These are phyloP conservation scores for Helichrysum umbraculigerum DNA, from an alignment of 129 eudicot species.

Conservation along the genomic window DNA sequence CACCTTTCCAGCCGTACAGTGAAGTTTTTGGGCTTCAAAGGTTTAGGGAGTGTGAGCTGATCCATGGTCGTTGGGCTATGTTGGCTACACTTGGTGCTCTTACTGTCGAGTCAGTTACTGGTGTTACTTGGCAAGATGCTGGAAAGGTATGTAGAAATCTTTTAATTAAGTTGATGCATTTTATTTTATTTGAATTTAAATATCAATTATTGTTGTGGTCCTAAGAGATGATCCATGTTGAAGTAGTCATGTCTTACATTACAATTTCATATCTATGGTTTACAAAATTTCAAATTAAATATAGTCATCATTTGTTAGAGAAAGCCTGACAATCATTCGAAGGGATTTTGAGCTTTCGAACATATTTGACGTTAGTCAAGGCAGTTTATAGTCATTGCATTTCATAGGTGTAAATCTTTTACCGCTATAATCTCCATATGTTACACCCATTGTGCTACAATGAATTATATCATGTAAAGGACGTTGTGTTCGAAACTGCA, in stretches of 20 bases:
- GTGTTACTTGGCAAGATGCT: constrained; percentile 99
- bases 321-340: too few relatives aligned
- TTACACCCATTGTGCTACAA: not conserved
- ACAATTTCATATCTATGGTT: too few relatives aligned
- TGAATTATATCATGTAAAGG: not conserved
- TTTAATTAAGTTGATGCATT: not conserved
- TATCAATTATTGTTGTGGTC: not conserved
- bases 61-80: constrained; percentile 99
- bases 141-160: constrained; percentile 60
- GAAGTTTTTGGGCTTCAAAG: constrained; percentile 95
- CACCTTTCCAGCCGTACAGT: constrained; percentile 87
- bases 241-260: not conserved
- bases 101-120: constrained; percentile 90
- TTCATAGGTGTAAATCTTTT: not conserved
- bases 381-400: not conserved
- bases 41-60: constrained; percentile 92
- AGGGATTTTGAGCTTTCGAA: too few relatives aligned
- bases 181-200: not conserved
- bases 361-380: not conserved
- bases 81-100: constrained; percentile 91
- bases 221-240: not conserved
- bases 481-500: not conserved
- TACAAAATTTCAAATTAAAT: too few relatives aligned
- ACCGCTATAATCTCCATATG: not conserved
- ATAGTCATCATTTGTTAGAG: too few relatives aligned